Conservation (phyloP, 2,329 filamentous ascomycete species). For the Pseudogymnoascus sp. region DNA sequence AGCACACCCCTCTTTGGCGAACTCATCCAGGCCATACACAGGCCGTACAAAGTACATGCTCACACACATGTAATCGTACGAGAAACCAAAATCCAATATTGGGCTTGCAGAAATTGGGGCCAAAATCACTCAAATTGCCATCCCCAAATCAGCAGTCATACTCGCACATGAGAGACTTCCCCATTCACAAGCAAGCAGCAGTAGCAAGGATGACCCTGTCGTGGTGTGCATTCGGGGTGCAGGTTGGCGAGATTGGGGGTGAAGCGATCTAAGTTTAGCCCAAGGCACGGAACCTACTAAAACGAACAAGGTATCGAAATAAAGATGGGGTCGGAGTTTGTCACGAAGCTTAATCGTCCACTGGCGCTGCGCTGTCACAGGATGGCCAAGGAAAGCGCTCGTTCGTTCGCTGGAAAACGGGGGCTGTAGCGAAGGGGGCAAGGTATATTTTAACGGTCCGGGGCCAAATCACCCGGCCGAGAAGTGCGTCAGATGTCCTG, state of each 20-base stretch:
- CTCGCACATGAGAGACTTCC: background rate
- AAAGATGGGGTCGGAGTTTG: background rate
- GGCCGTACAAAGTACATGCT: background rate
- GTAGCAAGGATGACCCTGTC: background rate
- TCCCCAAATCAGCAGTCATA: background rate
- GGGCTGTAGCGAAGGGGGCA: background rate
- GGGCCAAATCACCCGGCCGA: background rate
- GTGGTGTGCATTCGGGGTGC: background rate
- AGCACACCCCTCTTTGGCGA: background rate
- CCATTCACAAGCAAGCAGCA: background rate
- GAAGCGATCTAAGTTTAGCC: background rate
- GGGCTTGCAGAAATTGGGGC: background rate
- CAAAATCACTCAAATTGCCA: background rate
- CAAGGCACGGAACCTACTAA: slow-evolving; percentile 4
- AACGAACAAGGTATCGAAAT: background rate
- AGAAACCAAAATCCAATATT: background rate
- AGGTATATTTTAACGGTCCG: background rate
- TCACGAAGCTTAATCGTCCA: slow-evolving; percentile 6
- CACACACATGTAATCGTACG: background rate
- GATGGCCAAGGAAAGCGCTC: background rate
- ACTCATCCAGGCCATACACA: background rate
- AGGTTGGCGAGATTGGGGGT: background rate
- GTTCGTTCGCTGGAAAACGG: background rate
- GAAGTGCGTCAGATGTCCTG: background rate
- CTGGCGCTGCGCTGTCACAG: background rate